These are phyloP conservation scores for Somion occarium DNA, from an alignment of 1,284 basidiomycete genomes.

Conservation along the genomic window DNA sequence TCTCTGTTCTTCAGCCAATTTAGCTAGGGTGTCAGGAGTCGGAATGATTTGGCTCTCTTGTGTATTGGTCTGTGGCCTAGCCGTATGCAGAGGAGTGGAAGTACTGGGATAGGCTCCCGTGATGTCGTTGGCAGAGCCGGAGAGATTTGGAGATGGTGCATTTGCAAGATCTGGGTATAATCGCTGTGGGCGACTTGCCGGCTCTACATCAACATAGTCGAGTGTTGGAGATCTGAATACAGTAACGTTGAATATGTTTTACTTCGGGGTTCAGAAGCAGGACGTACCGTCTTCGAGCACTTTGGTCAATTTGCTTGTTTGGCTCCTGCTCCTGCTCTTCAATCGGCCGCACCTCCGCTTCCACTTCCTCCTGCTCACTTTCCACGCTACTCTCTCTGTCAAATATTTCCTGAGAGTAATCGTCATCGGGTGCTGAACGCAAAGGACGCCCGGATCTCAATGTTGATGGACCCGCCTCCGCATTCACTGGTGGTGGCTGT, in stretches of 20 bases:
- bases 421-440: no score
- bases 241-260: no score
- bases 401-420: not conserved
- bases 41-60: no score
- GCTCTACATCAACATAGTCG: no score
- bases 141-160: not conserved
- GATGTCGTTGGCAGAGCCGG: not conserved
- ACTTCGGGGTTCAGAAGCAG: no score
- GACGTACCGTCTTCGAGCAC: no score
- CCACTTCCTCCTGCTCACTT: constrained; percentile 7
- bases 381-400: not conserved
- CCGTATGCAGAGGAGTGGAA: not conserved
- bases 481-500: not conserved
- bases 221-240: no score
- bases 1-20: not conserved
- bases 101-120: not conserved
- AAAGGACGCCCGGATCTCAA: no score
- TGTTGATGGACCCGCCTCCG: no score
- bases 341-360: constrained; percentile 1
- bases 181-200: no score
- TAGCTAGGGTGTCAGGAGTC: not conserved
- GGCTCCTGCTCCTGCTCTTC: not conserved
- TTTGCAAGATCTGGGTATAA: no score
- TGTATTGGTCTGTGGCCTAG: not conserved
- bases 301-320: not conserved